phyloP scores from a whole-genome alignment of 371 early-diverging fungal species.

The Dinochytrium kinnereticum region DNA sequence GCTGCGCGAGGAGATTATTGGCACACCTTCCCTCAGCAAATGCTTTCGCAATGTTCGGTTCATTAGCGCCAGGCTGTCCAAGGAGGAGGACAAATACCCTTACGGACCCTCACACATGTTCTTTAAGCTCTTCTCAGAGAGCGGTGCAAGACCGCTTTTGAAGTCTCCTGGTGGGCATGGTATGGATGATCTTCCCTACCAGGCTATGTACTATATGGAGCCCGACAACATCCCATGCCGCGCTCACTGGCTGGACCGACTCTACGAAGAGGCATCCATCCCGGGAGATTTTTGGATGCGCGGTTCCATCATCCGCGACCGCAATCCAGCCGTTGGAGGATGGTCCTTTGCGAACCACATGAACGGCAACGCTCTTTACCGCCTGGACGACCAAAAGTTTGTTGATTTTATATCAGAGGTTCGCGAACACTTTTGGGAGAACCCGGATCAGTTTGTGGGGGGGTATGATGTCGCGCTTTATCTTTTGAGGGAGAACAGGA shows the following conservation, averaged over 20 bases:
- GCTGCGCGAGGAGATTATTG: neutral
- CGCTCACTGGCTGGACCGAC: constrained; percentile 36
- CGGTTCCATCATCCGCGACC: constrained; percentile 39
- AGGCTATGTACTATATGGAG: constrained; percentile 44
- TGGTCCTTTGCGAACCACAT: constrained; percentile 40
- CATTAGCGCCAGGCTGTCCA: constrained; percentile 33
- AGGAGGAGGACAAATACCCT: constrained; percentile 39
- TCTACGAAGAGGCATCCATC: constrained; percentile 37
- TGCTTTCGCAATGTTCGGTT: constrained; percentile 39
- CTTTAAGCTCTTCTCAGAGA: constrained; percentile 31
- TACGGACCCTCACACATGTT: constrained; percentile 41
- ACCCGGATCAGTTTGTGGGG: constrained; percentile 25
- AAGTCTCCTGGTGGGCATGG: neutral
- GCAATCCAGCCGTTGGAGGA: constrained; percentile 21
- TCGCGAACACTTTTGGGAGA: constrained; percentile 16
- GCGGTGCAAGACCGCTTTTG: neutral
- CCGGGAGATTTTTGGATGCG: constrained; percentile 43
- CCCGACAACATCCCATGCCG: constrained; percentile 43
- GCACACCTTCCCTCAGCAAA: neutral
- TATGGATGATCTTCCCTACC: constrained; percentile 17
- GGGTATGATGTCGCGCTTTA: constrained; percentile 43
- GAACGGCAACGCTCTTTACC: constrained; percentile 47
- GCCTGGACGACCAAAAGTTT: constrained; percentile 30
- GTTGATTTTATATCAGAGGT: constrained; percentile 24
- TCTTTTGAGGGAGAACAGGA: constrained; percentile 33